Evolutionary conservation across 2,329 filamentous ascomycete genomes (phyloP).

Genomic region (Macrophomina tecta): DNA sequence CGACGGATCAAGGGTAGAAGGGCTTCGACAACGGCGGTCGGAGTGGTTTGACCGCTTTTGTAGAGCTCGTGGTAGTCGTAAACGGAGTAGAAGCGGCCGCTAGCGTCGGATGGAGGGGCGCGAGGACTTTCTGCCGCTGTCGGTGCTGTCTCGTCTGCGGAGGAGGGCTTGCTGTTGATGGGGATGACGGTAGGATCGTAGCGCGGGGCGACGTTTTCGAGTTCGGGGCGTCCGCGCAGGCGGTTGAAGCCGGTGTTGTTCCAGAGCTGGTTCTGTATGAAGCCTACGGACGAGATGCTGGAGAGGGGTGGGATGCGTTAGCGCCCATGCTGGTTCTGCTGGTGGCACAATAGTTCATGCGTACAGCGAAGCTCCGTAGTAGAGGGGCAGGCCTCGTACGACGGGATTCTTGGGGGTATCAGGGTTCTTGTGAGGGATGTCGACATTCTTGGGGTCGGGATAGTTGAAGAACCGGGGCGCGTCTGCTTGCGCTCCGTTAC

Average conservation of each 20-base stretch:
- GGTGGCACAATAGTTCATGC: slow-evolving; percentile 31
- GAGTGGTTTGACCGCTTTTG: slow-evolving; percentile 71
- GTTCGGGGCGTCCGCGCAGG: slow-evolving; percentile 60
- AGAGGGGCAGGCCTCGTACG: slow-evolving; percentile 69
- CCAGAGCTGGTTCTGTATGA: slow-evolving; percentile 72
- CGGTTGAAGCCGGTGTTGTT: slow-evolving; percentile 70
- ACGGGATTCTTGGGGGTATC: slow-evolving; percentile 67
- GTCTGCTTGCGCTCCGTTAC: not conserved
- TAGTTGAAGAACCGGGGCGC: slow-evolving; percentile 38
- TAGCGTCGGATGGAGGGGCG: slow-evolving; percentile 20
- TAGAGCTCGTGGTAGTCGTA: slow-evolving; percentile 81
- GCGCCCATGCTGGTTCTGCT: slow-evolving; percentile 4
- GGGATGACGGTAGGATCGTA: slow-evolving; percentile 66
- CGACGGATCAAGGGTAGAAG: slow-evolving; percentile 74
- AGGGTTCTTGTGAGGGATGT: slow-evolving; percentile 43
- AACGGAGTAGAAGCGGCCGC: slow-evolving; percentile 58
- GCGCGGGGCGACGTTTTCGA: slow-evolving; percentile 61
- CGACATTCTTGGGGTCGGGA: slow-evolving; percentile 39
- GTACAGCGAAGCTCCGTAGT: slow-evolving; percentile 67
- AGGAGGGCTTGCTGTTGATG: slow-evolving; percentile 31
- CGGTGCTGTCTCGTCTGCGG: not conserved
- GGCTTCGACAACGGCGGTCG: slow-evolving; percentile 71
- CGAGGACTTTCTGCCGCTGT: not conserved
- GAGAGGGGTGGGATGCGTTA: not conserved
- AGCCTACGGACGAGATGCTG: slow-evolving; percentile 65